Conservation (phyloP, 2,329 filamentous ascomycete genomes). For the Neopestalotiopsis sp. region DNA sequence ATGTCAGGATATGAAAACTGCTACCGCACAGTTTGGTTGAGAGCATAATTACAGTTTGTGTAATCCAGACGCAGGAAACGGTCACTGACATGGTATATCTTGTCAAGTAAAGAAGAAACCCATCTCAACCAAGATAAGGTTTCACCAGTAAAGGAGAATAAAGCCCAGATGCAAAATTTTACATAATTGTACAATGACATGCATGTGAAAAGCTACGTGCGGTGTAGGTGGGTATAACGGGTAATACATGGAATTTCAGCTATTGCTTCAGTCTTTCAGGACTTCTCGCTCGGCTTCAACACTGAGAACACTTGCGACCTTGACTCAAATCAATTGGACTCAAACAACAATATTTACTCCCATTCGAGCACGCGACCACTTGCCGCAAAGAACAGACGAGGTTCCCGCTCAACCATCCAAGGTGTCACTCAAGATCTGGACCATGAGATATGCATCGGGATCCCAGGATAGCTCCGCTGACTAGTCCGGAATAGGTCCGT, state of each 20-base stretch:
- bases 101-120: no score
- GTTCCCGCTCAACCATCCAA: not conserved
- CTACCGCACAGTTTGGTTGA: not conserved
- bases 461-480: constrained; percentile 8
- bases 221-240: not conserved
- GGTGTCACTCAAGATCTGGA: not conserved
- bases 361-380: constrained; percentile 9
- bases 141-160: not conserved
- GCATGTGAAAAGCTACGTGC: constrained; percentile 1
- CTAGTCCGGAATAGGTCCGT: constrained; percentile 5
- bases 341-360: not conserved
- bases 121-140: not conserved
- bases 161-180: not conserved
- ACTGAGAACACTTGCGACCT: not conserved
- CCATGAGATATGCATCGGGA: not conserved
- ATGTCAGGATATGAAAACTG: not conserved
- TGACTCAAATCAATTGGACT: not conserved
- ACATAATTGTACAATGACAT: not conserved
- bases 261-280: not conserved
- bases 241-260: not conserved
- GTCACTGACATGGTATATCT: no score
- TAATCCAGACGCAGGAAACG: no score
- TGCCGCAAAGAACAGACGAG: not conserved
- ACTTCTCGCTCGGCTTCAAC: not conserved
- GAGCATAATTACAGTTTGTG: no score